These are phyloP conservation scores for Colletotrichum endophyticum DNA, from an alignment of 2,329 filamentous ascomycete genomes.

Conservation along the genomic window DNA sequence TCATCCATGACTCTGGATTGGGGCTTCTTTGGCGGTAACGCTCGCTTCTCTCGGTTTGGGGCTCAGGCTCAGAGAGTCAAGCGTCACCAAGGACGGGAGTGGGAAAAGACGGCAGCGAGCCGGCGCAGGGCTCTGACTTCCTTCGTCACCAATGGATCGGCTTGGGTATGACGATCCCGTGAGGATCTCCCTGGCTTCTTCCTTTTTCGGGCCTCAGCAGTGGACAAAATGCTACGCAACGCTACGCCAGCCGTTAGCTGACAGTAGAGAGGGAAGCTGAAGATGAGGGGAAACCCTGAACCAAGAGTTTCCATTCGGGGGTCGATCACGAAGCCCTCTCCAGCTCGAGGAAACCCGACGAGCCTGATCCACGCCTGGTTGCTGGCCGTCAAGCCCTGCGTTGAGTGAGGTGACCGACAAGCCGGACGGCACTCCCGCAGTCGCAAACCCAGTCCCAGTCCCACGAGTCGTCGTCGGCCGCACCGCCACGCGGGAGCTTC, in stretches of 20 bases:
- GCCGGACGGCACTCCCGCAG: neutral
- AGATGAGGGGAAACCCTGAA: slow-evolving; percentile 19
- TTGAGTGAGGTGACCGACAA: neutral
- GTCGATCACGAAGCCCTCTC: slow-evolving; percentile 7
- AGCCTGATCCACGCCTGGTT: neutral
- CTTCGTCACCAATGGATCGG: neutral
- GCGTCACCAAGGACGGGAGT: neutral
- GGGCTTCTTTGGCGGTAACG: neutral
- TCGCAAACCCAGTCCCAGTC: neutral
- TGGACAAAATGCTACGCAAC: slow-evolving; percentile 1
- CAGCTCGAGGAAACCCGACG: neutral
- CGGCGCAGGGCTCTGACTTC: neutral
- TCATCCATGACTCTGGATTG: neutral
- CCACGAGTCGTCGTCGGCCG: neutral
- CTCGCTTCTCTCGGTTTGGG: neutral
- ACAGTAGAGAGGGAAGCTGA: neutral
- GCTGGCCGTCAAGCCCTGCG: neutral
- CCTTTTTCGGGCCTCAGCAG: slow-evolving; percentile 6
- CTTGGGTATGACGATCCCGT: slow-evolving; percentile 16
- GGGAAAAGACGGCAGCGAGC: neutral
- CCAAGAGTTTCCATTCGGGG: slow-evolving; percentile 2
- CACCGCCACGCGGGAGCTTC: slow-evolving; percentile 8
- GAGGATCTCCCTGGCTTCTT: slow-evolving; percentile 11
- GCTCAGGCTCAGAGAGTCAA: neutral
- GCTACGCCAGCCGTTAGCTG: neutral